Base-by-base conservation (phyloP, 2,329 filamentous ascomycete species). In the Ilyonectria robusta region DNA sequence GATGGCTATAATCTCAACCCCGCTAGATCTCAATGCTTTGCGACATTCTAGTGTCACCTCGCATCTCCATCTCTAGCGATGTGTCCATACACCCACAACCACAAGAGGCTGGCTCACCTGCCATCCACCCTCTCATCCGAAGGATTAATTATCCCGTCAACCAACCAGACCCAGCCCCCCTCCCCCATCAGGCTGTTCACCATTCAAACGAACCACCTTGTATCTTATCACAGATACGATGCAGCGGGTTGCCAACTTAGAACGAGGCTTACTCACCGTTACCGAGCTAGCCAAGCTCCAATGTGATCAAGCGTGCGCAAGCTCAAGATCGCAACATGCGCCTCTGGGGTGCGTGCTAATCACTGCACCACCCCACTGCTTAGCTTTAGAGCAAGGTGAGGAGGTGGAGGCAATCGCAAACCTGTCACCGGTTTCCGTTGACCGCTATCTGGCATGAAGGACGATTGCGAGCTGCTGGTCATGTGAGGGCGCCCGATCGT, bases 271-370 rank as follows among this genome's bases (percentile, higher is more conserved):
- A 61, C 63, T 59, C 58, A 71, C 59, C 58, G 31, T 65, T 66
- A 70, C 61, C 53, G 56, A 51, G 42, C 71, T 69, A 70, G 67
- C 50, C 68, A 66, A 62, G 66, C 67, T 60, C 42, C 65, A 67
- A 66, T 71, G 72, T 76, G 74, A 76, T 70, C 67, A 68, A 72
- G 68, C 65, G 59, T 71, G 72, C 70, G 59, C 69, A 72, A 76
- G 72, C 70, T 72, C 68, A 23, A 71, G 68, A 75, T 72, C 66
- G 68, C 63, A 65, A 68, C 57, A 42, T 50, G 59, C 68, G 68
- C 40, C n/a, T 53, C 53, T 23, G 19, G 17, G 10, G 35, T 42
- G n/a, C 35, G 62, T 37, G 19, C 62, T 51, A 42, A 42, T 19
- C n/a, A 17, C 56, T 65, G 62, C 63, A 66, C 44, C 60, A 69